phyloP scores from a whole-genome alignment of 2,329 filamentous ascomycete genomes.

The Zymoseptoria ardabiliae region DNA sequence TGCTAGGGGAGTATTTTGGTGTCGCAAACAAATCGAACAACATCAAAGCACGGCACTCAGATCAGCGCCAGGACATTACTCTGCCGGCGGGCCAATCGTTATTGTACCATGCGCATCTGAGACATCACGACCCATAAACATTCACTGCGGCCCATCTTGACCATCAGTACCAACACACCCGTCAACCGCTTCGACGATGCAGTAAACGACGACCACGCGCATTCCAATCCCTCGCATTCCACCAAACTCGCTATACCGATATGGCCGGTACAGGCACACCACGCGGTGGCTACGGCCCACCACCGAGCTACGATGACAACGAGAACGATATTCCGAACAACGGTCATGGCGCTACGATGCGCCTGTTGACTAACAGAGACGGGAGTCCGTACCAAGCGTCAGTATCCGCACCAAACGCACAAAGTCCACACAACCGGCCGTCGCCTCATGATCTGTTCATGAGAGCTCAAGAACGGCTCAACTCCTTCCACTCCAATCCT shows the following conservation, averaged over 20 bases:
- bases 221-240: not conserved
- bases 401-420: slow-evolving; percentile 13
- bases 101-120: not conserved
- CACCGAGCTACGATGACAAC: slow-evolving; percentile 40
- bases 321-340: slow-evolving; percentile 22
- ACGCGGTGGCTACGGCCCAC: slow-evolving; percentile 26
- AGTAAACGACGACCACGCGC: not conserved
- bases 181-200: not conserved
- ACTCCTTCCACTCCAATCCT: not conserved
- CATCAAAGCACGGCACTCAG: not conserved
- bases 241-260: not conserved
- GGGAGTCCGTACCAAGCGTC: slow-evolving; percentile 29
- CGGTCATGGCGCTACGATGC: slow-evolving; percentile 42
- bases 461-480: slow-evolving; percentile 22
- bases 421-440: slow-evolving; percentile 25
- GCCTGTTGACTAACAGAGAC: slow-evolving; percentile 42
- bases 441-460: slow-evolving; percentile 33
- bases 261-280: slow-evolving; percentile 20
- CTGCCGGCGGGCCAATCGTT: not conserved
- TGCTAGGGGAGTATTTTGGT: not conserved
- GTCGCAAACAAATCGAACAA: not conserved
- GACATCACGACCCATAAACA: not conserved
- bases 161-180: not conserved
- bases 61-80: not conserved
- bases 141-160: not conserved